Evolutionary conservation across 495 filamentous ascomycete genomes (phyloP), one percentile per base, ranked within the genome.

Genomic region (Penicillium angulare): DNA sequence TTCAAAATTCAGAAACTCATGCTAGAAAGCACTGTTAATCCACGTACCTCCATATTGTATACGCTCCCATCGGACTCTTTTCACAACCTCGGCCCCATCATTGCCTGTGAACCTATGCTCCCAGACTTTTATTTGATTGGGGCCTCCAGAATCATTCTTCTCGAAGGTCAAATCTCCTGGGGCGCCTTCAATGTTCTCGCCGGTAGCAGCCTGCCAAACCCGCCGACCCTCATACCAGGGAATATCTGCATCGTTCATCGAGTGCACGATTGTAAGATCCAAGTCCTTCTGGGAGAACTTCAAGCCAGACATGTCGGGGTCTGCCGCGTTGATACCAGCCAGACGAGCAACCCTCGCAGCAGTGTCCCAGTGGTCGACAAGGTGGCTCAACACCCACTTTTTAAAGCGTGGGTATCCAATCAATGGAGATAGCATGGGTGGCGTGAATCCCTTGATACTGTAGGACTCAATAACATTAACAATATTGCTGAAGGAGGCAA

Each of bases 391-490:
- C 10, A 83, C 55, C 63, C 75, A 79, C 10, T 68, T 68, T 42
- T 78, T 62, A 4, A 81, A 49, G 9, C 61, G 59, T 0, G 84
- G 84, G 52, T 85, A 85, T 3, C 70, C 71, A 16, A 73, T 63
- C 4, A 97, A 73, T 0, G 92, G 92, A 3, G 86, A 82, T 15
- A 97, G 78, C 21, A 96, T 70, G 7, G 93, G 91, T 3, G 93
- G 91, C 7, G 96, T 72, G 12, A 84, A 61, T 5, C 93, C 93
- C 18, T 77, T 85, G 35, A 92, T 77, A 29, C 83, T 78, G 65
- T 89, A 90, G 9, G 83, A 83, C 17, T 81, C 68, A 47, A 96
- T 75, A 23, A 98, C 77, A 8, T 74, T 79, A 0, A 86, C 81
- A 15, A 97, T 60, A 52, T 79, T 81, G 40, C 85, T 86, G 69